phyloP scores from a whole-genome alignment of 768 basidiomycete species.

The Gloeostereum incarnatum region DNA sequence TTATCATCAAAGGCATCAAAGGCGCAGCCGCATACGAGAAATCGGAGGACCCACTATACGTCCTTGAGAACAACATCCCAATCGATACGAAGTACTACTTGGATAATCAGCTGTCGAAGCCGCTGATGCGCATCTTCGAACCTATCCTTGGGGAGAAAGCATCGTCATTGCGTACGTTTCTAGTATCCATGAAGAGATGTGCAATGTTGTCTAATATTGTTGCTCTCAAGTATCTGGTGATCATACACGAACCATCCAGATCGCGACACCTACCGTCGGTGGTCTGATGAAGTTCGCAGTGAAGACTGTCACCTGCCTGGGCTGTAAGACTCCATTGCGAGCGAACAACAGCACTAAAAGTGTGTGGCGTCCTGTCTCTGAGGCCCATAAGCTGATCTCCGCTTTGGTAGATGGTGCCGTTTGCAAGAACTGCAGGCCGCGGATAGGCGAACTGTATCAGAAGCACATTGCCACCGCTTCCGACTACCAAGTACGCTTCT shows the following conservation, averaged over 20 bases:
- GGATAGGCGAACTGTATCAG: constrained; percentile 84
- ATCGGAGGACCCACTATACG: constrained; percentile 96
- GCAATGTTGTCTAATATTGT: constrained; percentile 5
- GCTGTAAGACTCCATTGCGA: constrained; percentile 86
- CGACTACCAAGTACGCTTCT: constrained; percentile 81
- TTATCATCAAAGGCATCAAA: constrained; percentile 95
- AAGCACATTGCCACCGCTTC: constrained; percentile 77
- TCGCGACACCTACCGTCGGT: constrained; percentile 93
- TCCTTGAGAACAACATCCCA: constrained; percentile 95
- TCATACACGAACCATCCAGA: constrained; percentile 91
- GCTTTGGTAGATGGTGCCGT: constrained; percentile 72
- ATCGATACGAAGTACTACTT: constrained; percentile 98
- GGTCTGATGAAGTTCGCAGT: constrained; percentile 99
- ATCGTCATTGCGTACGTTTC: constrained; percentile 58
- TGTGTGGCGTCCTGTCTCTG: constrained; percentile 19
- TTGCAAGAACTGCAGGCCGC: constrained; percentile 86
- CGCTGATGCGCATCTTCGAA: constrained; percentile 95
- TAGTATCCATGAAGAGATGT: constrained; percentile 4
- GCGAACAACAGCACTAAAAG: constrained; percentile 68
- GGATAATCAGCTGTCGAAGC: constrained; percentile 96
- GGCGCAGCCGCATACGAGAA: constrained; percentile 98
- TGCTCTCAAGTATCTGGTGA: constrained; percentile 74
- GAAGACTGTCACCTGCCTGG: constrained; percentile 89
- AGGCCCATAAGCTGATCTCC: neutral
- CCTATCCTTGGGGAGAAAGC: constrained; percentile 95